Base-by-base conservation (phyloP, 352 stramenopile species). In the Phytophthora foliorum region DNA sequence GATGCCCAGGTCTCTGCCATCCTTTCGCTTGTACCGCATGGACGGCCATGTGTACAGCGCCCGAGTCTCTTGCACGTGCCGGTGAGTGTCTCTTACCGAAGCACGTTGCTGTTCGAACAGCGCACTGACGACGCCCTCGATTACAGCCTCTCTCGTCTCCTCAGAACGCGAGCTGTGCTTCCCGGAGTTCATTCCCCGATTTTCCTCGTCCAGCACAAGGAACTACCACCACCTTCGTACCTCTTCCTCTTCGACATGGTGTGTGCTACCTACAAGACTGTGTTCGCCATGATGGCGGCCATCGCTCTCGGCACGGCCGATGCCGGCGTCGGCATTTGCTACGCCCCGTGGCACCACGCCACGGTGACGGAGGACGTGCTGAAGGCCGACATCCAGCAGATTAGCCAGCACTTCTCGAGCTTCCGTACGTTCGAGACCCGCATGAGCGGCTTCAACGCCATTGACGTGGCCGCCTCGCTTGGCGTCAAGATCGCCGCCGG, bases 401-500 rank as follows among this genome's bases (percentile, higher is more conserved):
- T 86, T 9, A 64, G 54, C 31, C 36, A 81, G 71, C 71, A 80
- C 65, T 94, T 93, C 69, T 70, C 69, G 32, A 72, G 69, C 54
- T 78, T 95, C 34, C 87, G 87, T 57, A 92, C 87, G 44, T 95
- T 84, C 75, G 78, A 93, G 69, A 76, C 80, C 31, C 69, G 70
- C 42, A 90, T 92, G 56, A 75, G 61, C 59, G 61, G 65, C 46
- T 2, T 81, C 5, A 93, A 92, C 65, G 65, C 74, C 24, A 80
- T 91, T 46, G 57, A 86, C 24, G 38, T 80, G 2, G 84, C 82
- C 3, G 70, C 74, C 4, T 29, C 42, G 1, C 73, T 60, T 21
- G 82, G 78, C 7, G 32, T 93, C 29, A 84, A 91, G 67, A 45
- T 93, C 45, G 76, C 81, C 6, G 77, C 81, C 19, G 87, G 87